These are phyloP conservation scores for Fusarium sterilihyphosum DNA, from an alignment of 2,329 filamentous ascomycete species.

Conservation along the genomic window DNA sequence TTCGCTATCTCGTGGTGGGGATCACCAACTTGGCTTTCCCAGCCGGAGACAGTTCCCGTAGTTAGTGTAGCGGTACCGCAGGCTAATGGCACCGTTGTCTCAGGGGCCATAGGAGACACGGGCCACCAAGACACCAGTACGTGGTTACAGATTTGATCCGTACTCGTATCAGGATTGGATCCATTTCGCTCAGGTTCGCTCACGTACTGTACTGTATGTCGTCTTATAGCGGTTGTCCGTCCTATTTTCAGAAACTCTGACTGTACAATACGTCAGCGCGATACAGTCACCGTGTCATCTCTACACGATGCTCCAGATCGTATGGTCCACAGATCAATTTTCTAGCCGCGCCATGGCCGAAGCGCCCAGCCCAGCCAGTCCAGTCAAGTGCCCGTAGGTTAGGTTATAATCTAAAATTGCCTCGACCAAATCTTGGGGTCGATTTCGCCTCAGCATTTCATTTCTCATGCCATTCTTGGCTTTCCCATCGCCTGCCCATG, in stretches of 20 bases:
- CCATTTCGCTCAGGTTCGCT: constrained; percentile 20
- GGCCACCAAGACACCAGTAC: constrained; percentile 1
- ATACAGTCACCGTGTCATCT: constrained; percentile 28
- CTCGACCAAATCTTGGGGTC: constrained; percentile 6
- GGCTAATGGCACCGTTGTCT: constrained; percentile 37
- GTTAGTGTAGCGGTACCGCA: constrained; percentile 39
- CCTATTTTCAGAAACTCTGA: constrained; percentile 25
- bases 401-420: not conserved
- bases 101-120: constrained; percentile 26
- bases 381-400: not conserved
- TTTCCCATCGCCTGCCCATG: constrained; percentile 8
- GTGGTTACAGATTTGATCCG: constrained; percentile 27
- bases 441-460: constrained; percentile 8
- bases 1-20: constrained; percentile 17
- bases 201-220: not conserved
- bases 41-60: constrained; percentile 41
- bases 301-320: constrained; percentile 8
- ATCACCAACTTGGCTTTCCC: constrained; percentile 34
- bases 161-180: constrained; percentile 38
- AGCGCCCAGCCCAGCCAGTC: constrained; percentile 21
- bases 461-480: constrained; percentile 25
- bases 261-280: constrained; percentile 24
- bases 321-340: constrained; percentile 20
- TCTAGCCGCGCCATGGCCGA: constrained; percentile 29
- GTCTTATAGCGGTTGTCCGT: not conserved